phyloP scores from a whole-genome alignment of 805 yeast genomes.

The Starmerella vaccinii region DNA sequence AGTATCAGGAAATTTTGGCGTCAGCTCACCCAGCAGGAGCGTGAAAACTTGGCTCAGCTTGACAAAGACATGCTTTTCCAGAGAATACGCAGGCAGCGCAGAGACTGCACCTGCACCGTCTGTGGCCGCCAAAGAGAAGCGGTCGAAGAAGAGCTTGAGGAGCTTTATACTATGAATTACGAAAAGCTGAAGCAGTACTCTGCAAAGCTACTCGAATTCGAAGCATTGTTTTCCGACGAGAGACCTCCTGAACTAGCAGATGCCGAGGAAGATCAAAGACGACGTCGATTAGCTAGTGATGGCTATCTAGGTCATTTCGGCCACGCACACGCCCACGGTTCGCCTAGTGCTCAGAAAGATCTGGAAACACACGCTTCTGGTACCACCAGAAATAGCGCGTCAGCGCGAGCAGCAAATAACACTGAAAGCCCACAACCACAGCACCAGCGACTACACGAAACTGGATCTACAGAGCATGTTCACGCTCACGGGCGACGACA shows the following conservation, averaged over 20 bases:
- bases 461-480: too few species aligned
- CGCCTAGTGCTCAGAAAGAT: too few species aligned
- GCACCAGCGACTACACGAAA: too few species aligned
- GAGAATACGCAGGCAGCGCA: conserved; percentile 48
- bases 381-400: too few species aligned
- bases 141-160: conserved; percentile 66
- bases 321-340: not conserved
- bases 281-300: not conserved
- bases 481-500: too few species aligned
- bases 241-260: not conserved
- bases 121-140: conserved; percentile 68
- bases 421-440: too few species aligned
- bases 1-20: conserved; percentile 54
- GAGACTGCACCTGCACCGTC: conserved; percentile 57
- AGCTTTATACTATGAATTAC: conserved; percentile 58
- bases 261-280: not conserved
- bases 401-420: too few species aligned
- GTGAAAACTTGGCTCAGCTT: conserved; percentile 50
- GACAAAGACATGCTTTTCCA: conserved; percentile 61
- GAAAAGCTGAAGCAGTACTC: conserved; percentile 36
- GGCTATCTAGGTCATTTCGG: not conserved
- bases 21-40: conserved; percentile 48
- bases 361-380: too few species aligned
- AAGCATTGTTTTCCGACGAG: not conserved
- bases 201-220: not conserved